Evolutionary conservation across 1,284 basidiomycete species (phyloP), one percentile per base, ranked within the genome.

Genomic region (Melampsora americana): DNA sequence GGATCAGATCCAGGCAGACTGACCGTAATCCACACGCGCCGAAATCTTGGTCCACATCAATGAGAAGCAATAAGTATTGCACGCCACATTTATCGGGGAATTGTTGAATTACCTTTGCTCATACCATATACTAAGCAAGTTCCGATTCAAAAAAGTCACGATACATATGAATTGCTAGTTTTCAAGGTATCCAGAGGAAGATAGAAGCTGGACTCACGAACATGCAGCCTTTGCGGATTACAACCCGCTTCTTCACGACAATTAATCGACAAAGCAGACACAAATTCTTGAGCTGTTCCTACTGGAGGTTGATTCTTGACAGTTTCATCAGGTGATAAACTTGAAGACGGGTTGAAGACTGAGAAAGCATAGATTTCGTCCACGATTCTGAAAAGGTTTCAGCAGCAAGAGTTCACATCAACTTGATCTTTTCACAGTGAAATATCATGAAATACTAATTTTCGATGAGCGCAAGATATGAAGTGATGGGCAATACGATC

Each of bases 351-450:
- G 23, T 65, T 46, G 48, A 72, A 65, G 32, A 64, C 70, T 32
- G 70, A 72, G 30, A 72, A 53, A 61, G 39, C 70, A 46, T 72
- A 72, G 11, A 72, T 65, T 48, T 72, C 70, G 48, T 72, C 70
- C 12, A 72, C 70, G 28, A 72, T 53, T 12, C 70, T 72, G 12
- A 9, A 20, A 60, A 26, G 9, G 1, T 9, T 1, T 18, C 20
- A 30, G 6, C 30, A 53, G 30, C 20, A 2, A 12, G 26, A 23
- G 14, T 42, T 59, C 18, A 12, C 0, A 44, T n/a, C 50, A 50
- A 44, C 20, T 14, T 14, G 6, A 20, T 46, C 3, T 26, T 26
- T n/a, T 48, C 23, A 16, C 26, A 1, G n/a, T 20, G n/a, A 14
- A n/a, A 35, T 28, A n/a, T 20, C 1, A 23, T 2, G 2, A 42